These are phyloP conservation scores for Backusella tarrabulga DNA, from an alignment of 192 early-diverging fungal species.

Conservation along the genomic window DNA sequence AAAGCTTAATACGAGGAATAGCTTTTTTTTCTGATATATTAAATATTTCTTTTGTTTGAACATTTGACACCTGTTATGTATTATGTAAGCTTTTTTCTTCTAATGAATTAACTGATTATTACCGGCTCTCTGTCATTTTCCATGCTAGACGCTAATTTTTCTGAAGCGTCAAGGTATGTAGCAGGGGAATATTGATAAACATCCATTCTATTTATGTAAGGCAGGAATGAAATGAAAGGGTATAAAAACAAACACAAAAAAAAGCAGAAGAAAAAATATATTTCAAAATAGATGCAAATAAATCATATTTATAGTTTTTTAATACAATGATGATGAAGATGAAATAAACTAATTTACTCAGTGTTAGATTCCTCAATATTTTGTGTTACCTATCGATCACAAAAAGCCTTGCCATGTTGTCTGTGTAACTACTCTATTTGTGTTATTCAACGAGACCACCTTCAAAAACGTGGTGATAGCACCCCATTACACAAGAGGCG, in stretches of 20 bases:
- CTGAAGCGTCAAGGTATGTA: not conserved
- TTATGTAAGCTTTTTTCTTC: not conserved
- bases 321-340: not conserved
- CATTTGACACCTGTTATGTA: not conserved
- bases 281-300: not conserved
- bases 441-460: not conserved
- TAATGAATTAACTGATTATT: not conserved
- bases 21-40: not conserved
- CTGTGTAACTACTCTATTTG: not conserved
- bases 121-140: not conserved
- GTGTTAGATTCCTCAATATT: not conserved
- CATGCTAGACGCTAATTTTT: not conserved
- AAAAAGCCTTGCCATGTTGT: constrained; percentile 11
- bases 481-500: not conserved
- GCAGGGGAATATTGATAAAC: not conserved
- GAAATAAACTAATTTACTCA: constrained; percentile 3
- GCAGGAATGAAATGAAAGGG: not conserved
- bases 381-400: not conserved
- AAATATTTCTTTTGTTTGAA: constrained; percentile 1
- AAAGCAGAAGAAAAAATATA: not conserved
- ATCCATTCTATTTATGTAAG: not conserved
- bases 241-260: not conserved
- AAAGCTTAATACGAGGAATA: not conserved
- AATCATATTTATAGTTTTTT: not conserved
- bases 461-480: constrained; percentile 6